Percentiles rank a stretch among this genome's conserved stretches.
Evolutionary conservation across 441 rosid genomes (phyloP).

Genomic region (Omphalea diandra): DNA sequence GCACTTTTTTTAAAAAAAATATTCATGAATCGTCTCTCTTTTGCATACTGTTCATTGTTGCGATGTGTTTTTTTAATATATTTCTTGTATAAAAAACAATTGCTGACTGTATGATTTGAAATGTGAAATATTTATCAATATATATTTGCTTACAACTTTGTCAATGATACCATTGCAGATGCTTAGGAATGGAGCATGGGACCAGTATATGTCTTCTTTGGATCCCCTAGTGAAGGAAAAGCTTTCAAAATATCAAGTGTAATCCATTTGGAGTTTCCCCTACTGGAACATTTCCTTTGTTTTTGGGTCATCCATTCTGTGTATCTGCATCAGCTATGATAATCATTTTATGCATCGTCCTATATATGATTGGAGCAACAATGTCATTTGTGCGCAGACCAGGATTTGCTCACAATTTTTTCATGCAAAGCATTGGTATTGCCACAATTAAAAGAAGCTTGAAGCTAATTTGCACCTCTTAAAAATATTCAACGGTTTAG

Average conservation of each 20-base stretch:
- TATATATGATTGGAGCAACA: constrained; percentile 25
- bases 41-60: neutral
- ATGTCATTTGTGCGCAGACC: constrained; percentile 21
- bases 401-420: constrained; percentile 24
- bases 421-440: constrained; percentile 19
- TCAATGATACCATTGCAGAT: constrained; percentile 48
- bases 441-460: constrained; percentile 27
- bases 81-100: neutral
- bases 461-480: constrained; percentile 25
- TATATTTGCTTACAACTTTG: neutral
- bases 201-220: constrained; percentile 80
- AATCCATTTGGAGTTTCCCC: constrained; percentile 13
- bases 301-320: constrained; percentile 20
- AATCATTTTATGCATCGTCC: constrained; percentile 26
- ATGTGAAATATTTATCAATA: neutral
- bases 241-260: constrained; percentile 81
- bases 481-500: constrained; percentile 13
- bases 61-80: neutral
- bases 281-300: constrained; percentile 15
- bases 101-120: neutral
- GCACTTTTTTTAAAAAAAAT: too few species aligned
- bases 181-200: constrained; percentile 89
- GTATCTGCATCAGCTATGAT: constrained; percentile 20
- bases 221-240: constrained; percentile 86
- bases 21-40: neutral